Evolutionary conservation across 805 yeast genomes (phyloP).

Genomic region (Spathaspora girioi): DNA sequence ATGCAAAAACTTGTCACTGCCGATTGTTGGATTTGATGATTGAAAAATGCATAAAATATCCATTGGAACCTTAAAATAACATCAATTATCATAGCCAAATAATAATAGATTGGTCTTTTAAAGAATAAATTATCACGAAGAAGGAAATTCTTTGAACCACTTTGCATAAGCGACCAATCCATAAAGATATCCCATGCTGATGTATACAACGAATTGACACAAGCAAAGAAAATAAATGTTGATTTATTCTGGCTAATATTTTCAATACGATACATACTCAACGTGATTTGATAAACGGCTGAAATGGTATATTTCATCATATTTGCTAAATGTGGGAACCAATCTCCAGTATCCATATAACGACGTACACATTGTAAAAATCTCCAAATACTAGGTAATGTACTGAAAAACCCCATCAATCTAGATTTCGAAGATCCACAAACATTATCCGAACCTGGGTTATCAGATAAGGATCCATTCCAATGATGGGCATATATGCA

Average conservation of each 20-base stretch:
- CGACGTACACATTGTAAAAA: constrained; percentile 88
- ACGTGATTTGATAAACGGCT: constrained; percentile 61
- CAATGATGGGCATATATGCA: constrained; percentile 77
- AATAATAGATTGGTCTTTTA: constrained; percentile 50
- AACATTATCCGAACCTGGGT: constrained; percentile 26
- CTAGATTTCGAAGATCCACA: constrained; percentile 83
- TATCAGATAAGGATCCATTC: constrained; percentile 47
- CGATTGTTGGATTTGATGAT: constrained; percentile 76
- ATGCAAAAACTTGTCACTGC: constrained; percentile 81
- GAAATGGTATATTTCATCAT: constrained; percentile 72
- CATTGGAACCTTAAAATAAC: constrained; percentile 81
- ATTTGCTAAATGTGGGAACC: constrained; percentile 95
- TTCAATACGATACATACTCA: constrained; percentile 77
- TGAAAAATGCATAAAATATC: constrained; percentile 83
- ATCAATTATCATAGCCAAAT: constrained; percentile 70
- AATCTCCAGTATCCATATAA: constrained; percentile 87
- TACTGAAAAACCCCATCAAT: constrained; percentile 74
- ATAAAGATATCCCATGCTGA: constrained; percentile 86
- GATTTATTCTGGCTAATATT: constrained; percentile 39
- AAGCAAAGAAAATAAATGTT: constrained; percentile 69
- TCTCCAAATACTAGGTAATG: constrained; percentile 89
- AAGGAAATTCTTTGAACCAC: constrained; percentile 50
- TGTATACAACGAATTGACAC: constrained; percentile 66
- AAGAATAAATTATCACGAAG: constrained; percentile 73
- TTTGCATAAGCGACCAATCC: constrained; percentile 92